phyloP scores from a whole-genome alignment of 2,329 filamentous ascomycete species.

The Trichoderma cornu-damae region DNA sequence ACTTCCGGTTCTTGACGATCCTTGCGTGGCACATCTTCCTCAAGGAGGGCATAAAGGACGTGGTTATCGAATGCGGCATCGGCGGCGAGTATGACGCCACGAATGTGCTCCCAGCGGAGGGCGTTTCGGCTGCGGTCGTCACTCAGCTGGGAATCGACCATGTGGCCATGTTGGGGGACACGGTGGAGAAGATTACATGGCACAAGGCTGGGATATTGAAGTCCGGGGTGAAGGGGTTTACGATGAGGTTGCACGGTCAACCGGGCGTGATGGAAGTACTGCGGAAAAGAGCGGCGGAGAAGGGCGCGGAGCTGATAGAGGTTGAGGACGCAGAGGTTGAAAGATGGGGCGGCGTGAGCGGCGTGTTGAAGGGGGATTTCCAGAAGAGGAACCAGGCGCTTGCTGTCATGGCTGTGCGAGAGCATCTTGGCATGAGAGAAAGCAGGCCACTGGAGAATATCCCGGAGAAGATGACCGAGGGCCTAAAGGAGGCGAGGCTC shows the following conservation, averaged over 20 bases:
- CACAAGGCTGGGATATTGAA: conserved; percentile 90
- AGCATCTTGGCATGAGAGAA: conserved; percentile 45
- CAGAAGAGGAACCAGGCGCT: conserved; percentile 57
- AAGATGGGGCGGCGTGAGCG: conserved; percentile 39
- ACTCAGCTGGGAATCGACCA: conserved; percentile 84
- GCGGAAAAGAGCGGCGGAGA: conserved; percentile 54
- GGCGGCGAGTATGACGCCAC: conserved; percentile 92
- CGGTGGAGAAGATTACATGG: conserved; percentile 78
- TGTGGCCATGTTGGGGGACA: conserved; percentile 70
- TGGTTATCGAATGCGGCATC: conserved; percentile 88
- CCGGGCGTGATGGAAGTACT: conserved; percentile 49
- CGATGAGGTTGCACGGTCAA: conserved; percentile 28
- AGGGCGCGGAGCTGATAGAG: conserved; percentile 41
- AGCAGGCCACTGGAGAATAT: conserved; percentile 26
- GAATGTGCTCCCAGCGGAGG: conserved; percentile 63
- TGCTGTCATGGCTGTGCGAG: conserved; percentile 50
- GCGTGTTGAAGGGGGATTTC: conserved; percentile 45
- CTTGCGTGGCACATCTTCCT: conserved; percentile 83
- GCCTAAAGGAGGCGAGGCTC: conserved; percentile 62
- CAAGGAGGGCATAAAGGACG: conserved; percentile 66
- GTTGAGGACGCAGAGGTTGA: conserved; percentile 37
- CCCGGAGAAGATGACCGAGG: conserved; percentile 50
- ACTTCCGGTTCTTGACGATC: conserved; percentile 87
- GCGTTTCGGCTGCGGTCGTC: conserved; percentile 66
- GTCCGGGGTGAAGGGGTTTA: conserved; percentile 41